Evolutionary conservation across 371 early-diverging fungal genomes (phyloP), one percentile per base, ranked within the genome.

Genomic region (Rhizopus arrhizus): DNA sequence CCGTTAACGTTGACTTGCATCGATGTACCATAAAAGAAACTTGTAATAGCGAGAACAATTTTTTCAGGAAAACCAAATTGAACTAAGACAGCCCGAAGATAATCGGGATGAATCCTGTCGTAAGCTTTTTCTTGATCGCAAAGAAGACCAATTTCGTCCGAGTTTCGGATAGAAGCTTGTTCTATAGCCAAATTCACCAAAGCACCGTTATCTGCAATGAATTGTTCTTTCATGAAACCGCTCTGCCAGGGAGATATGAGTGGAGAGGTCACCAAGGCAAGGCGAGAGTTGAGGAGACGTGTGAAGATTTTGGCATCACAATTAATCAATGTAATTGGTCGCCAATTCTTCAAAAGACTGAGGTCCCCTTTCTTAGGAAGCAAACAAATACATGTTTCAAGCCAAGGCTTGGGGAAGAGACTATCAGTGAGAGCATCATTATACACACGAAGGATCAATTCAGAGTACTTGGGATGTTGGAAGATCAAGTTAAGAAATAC

Each of bases 241-340:
- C 53, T 52, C 38, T 59, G 60, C 29, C 46, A 57, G 1, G 45
- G 49, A 7, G 35, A 55, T 0, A 66, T 47, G 4, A 70, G 12
- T 0, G 8, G 15, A 12, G 32, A 5, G 0, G 55, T 10, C 2
- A 31, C 5, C 0, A 28, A 8, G 2, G 53, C 28, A 9, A 72
- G 28, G 0, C 61, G 40, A 34, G 45, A 32, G 2, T 60, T 57
- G 8, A 74, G 48, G 8, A 71, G n/a, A 2, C 67, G 58, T 0
- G 69, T 66, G 46, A 70, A 70, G 0, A 70, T 9, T 15, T 70
- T 70, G 22, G 63, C 62, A n/a, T 74, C 70, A 12, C 52, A 48
- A 45, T 72, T 62, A 6, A 67, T 66, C 5, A 70, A 56, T 29
- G 62, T 58, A 13, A 49, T 58, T 4, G 53, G 53, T 35, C 9